Conservation (phyloP, 805 yeast genomes). For the Zygotorulaspora sp. region DNA sequence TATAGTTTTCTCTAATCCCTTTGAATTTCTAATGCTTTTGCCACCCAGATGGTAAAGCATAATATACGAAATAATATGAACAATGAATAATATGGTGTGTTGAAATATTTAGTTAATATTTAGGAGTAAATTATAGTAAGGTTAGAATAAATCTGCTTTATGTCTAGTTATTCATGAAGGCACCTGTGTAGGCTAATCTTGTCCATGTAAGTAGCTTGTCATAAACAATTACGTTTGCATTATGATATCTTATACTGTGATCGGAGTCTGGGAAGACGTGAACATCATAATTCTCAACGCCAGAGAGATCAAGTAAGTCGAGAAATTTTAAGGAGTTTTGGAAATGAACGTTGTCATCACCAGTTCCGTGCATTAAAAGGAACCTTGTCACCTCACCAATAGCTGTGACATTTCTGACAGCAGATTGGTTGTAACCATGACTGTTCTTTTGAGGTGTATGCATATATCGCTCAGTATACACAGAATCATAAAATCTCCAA, state of each 20-base stretch:
- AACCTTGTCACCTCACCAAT: constrained; percentile 62
- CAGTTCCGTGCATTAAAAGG: constrained; percentile 90
- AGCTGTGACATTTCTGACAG: constrained; percentile 52
- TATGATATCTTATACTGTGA: constrained; percentile 67
- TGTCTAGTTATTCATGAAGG: constrained; percentile 2
- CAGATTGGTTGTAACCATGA: constrained; percentile 55
- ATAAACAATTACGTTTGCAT: constrained; percentile 64
- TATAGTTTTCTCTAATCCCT: not conserved
- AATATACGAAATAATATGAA: not conserved
- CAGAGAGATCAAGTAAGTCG: constrained; percentile 66
- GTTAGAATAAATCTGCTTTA: too few species aligned
- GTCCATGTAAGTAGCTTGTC: constrained; percentile 67
- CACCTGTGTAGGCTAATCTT: constrained; percentile 43
- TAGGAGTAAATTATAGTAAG: too few species aligned
- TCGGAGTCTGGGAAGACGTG: constrained; percentile 80
- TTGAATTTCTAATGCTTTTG: constrained; percentile 1
- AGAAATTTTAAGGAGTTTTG: constrained; percentile 79
- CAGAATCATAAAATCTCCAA: constrained; percentile 87
- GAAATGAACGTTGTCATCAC: constrained; percentile 95
- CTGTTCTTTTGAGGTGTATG: constrained; percentile 68
- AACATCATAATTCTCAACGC: constrained; percentile 77
- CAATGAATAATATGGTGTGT: too few species aligned
- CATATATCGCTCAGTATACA: constrained; percentile 95
- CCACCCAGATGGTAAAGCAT: constrained; percentile 1
- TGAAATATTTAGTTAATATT: too few species aligned